These are phyloP conservation scores for Beauveria sp. DNA, from an alignment of 2,329 filamentous ascomycete species.

Conservation along the genomic window DNA sequence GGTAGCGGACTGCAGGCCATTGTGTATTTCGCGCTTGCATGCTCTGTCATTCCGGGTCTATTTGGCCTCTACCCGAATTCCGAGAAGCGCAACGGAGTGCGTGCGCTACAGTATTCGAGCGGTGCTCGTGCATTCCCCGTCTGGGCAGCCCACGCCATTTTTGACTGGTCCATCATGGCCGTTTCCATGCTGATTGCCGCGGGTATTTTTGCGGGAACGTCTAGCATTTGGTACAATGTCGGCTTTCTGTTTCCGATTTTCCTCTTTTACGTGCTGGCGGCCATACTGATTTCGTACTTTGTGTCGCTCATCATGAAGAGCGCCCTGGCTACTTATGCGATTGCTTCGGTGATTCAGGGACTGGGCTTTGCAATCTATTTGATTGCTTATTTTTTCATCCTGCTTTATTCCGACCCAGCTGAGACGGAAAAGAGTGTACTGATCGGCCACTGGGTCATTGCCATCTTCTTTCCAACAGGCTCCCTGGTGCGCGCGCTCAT, in stretches of 20 bases:
- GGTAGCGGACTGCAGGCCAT: slow-evolving; percentile 68
- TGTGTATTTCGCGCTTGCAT: slow-evolving; percentile 68
- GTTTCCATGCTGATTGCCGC: slow-evolving; percentile 56
- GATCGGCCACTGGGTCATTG: slow-evolving; percentile 65
- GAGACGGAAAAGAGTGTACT: slow-evolving; percentile 59
- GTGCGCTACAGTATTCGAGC: slow-evolving; percentile 79
- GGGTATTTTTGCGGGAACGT: slow-evolving; percentile 56
- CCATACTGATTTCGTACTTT: slow-evolving; percentile 65
- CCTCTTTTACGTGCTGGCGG: slow-evolving; percentile 65
- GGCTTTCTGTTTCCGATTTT: slow-evolving; percentile 73
- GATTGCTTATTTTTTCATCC: slow-evolving; percentile 58
- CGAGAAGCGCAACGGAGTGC: slow-evolving; percentile 66
- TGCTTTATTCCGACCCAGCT: slow-evolving; percentile 65
- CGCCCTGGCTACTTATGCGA: slow-evolving; percentile 72
- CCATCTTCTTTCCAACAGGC: slow-evolving; percentile 62
- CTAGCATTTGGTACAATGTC: slow-evolving; percentile 62
- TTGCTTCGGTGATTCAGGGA: slow-evolving; percentile 66
- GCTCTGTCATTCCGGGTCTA: slow-evolving; percentile 72
- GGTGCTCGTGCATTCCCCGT: slow-evolving; percentile 70
- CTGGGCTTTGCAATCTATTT: slow-evolving; percentile 60
- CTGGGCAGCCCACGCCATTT: slow-evolving; percentile 70
- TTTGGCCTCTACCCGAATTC: slow-evolving; percentile 76
- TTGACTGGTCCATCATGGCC: slow-evolving; percentile 65
- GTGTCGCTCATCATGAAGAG: slow-evolving; percentile 67
- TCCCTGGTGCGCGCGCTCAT: slow-evolving; percentile 66